Base-by-base conservation (phyloP, 257 asterid genomes). In the Nyctanthes arbortristis region DNA sequence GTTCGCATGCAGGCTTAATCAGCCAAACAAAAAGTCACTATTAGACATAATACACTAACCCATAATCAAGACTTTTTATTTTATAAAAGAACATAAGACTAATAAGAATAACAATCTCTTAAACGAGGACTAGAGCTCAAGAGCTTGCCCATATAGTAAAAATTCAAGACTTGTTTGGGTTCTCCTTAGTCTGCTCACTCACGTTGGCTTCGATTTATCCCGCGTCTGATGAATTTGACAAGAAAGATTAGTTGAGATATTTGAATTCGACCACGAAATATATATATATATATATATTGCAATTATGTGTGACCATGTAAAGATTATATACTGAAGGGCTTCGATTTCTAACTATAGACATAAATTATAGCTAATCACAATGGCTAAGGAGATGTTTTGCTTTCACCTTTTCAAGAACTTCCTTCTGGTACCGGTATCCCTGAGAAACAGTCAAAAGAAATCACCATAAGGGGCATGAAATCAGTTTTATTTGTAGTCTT, bases 341-440 rank as follows among this genome's bases (percentile, higher is more conserved):
- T 7, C 22, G 20, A n/a, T 11, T 63, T 55, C 5, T 28, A 14
- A 22, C 22, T 7, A 0, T 49, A 8, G 24, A 20, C 58, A 49
- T 20, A 49, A 20, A 2, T 49, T 28, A 49, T 49, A 20, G 57
- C 29, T 49, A 49, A 47, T 47, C 56, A 49, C 58, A 49, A 30
- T 2, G 29, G 33, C 32, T 5, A 33, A 40, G 20, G n/a, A 52
- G 18, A 55, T n/a, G 14, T 27, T 14, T n/a, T 12, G 47, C 35
- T 36, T 8, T 18, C 83, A 89, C 96, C 95, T 89, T 89, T 65
- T 76, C 85, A 10, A 82, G 69, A 24, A 68, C 57, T 59, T 84
- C 81, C 76, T 73, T 84, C 66, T 79, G 78, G 73, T 84, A 90
- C 7, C 77, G 83, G 64, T 81, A 90, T 10, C 95, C 96, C 95